phyloP scores from a whole-genome alignment of 345 rosid genomes.

The Melastoma malabathricum region DNA sequence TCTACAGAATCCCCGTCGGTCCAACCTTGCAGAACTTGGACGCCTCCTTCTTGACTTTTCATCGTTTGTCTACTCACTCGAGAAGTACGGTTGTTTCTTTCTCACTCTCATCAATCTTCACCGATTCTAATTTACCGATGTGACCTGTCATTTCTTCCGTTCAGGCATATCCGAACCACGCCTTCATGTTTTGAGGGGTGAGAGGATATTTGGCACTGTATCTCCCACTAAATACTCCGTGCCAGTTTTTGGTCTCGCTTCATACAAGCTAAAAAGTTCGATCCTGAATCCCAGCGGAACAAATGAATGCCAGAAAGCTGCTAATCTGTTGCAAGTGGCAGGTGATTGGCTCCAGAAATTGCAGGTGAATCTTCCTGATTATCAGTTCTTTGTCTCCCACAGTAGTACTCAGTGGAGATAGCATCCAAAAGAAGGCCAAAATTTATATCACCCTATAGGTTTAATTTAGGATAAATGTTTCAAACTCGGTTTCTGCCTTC shows the following conservation, averaged over 20 bases:
- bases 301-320: conserved; percentile 27
- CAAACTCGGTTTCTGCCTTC: neutral
- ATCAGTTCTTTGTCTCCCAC: conserved; percentile 33
- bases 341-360: conserved; percentile 31
- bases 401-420: conserved; percentile 27
- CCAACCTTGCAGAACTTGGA: conserved; percentile 60
- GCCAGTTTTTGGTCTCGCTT: conserved; percentile 62
- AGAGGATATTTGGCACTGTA: conserved; percentile 23
- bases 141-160: conserved; percentile 5
- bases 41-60: conserved; percentile 75
- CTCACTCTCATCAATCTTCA: conserved; percentile 5
- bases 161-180: conserved; percentile 26
- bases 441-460: neutral
- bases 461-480: no score
- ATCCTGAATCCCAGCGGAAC: conserved; percentile 32
- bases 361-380: conserved; percentile 45
- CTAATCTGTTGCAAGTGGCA: conserved; percentile 28
- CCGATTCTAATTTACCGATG: neutral
- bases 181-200: conserved; percentile 9
- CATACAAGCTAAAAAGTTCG: conserved; percentile 55
- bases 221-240: conserved; percentile 27
- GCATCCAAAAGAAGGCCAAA: conserved; percentile 1
- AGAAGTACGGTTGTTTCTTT: conserved; percentile 25
- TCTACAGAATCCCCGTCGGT: conserved; percentile 75
- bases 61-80: conserved; percentile 41